phyloP scores from a whole-genome alignment of 1,139 yeast genomes.

The Yamadazyma triangularis region DNA sequence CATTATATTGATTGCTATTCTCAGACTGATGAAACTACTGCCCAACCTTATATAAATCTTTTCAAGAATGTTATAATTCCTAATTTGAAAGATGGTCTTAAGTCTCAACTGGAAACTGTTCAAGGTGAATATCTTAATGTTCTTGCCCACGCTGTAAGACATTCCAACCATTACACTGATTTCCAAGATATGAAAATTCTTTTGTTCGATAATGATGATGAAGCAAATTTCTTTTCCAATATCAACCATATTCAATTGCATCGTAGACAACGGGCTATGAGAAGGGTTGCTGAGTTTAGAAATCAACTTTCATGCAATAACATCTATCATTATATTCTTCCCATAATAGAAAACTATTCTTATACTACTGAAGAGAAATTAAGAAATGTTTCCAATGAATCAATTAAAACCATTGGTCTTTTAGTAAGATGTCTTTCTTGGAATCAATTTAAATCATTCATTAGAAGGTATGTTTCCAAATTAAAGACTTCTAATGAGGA shows the following conservation, averaged over 20 bases:
- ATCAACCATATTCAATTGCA: constrained; percentile 81
- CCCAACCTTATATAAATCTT: constrained; percentile 34
- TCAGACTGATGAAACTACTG: constrained; percentile 24
- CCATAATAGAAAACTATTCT: constrained; percentile 78
- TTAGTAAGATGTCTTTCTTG: constrained; percentile 62
- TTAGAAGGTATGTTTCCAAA: constrained; percentile 64
- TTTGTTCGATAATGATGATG: constrained; percentile 67
- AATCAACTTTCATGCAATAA: constrained; percentile 51
- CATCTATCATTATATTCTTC: constrained; percentile 77
- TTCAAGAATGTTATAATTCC: constrained; percentile 63
- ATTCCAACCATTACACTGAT: constrained; percentile 46
- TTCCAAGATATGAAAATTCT: constrained; percentile 67
- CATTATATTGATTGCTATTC: constrained; percentile 62
- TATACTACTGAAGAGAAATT: constrained; percentile 57
- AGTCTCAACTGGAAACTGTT: constrained; percentile 57
- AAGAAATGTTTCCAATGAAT: constrained; percentile 70
- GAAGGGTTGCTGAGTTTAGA: constrained; percentile 42
- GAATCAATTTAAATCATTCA: constrained; percentile 76
- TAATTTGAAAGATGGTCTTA: constrained; percentile 61
- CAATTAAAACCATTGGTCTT: constrained; percentile 58
- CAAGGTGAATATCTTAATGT: constrained; percentile 69
- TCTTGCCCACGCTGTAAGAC: constrained; percentile 58
- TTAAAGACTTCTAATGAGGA: constrained; percentile 46
- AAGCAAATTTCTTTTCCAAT: constrained; percentile 78
- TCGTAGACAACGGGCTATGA: constrained; percentile 80